These are phyloP conservation scores for Zelopaecilomyces penicillatus DNA, from an alignment of 2,329 filamentous ascomycete genomes.

Conservation along the genomic window DNA sequence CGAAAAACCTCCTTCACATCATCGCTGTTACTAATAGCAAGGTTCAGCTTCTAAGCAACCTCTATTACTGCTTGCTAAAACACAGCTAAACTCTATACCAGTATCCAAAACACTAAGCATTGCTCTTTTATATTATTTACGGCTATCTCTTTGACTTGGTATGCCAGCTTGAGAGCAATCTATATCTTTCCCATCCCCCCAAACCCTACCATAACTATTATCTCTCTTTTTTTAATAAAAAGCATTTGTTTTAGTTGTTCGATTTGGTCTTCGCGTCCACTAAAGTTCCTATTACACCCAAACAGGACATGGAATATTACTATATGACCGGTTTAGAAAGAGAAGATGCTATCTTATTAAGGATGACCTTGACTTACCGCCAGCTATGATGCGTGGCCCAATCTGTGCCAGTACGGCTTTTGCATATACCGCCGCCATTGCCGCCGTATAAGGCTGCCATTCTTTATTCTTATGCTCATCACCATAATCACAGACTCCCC, in stretches of 20 bases:
- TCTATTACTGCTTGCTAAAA: not conserved
- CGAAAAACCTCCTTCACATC: not conserved
- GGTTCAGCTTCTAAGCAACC: not conserved
- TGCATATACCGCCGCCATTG: slow-evolving; percentile 22
- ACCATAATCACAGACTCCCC: slow-evolving; percentile 24
- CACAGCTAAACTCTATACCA: not conserved
- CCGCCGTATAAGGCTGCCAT: slow-evolving; percentile 26
- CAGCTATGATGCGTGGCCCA: slow-evolving; percentile 1
- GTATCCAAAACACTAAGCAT: not conserved
- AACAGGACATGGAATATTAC: not conserved
- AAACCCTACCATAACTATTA: not conserved
- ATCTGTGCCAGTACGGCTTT: slow-evolving; percentile 9
- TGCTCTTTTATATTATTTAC: not conserved
- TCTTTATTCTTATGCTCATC: slow-evolving; percentile 22
- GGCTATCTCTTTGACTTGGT: not conserved
- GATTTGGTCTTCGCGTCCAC: not conserved
- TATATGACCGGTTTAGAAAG: not conserved
- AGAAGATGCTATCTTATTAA: too few relatives aligned
- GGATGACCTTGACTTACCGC: too few relatives aligned
- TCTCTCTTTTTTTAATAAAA: not conserved
- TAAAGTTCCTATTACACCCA: not conserved
- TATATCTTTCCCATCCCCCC: not conserved
- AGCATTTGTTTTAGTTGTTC: not conserved
- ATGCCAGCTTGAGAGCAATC: not conserved
- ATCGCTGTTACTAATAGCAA: not conserved